phyloP scores from a whole-genome alignment of 2,329 filamentous ascomycete species.

The Thelonectria rubi region DNA sequence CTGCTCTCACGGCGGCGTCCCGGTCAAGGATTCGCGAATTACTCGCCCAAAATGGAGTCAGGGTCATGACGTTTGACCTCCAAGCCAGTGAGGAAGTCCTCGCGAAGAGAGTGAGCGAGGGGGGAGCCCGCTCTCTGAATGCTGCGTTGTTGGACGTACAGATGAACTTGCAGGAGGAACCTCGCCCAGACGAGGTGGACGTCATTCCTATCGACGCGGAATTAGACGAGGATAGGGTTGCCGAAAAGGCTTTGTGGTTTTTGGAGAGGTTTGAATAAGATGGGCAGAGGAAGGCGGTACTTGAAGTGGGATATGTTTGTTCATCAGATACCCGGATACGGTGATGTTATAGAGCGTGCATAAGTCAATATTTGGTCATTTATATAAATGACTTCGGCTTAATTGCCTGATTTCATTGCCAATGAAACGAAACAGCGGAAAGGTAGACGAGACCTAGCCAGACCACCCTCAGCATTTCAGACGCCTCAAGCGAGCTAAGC shows the following conservation, averaged over 20 bases:
- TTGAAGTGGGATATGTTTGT: too few relatives aligned
- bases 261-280: conserved; percentile 7
- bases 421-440: too few relatives aligned
- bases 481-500: too few relatives aligned
- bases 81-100: conserved; percentile 45
- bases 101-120: conserved; percentile 35
- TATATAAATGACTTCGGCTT: too few relatives aligned
- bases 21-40: conserved; percentile 44
- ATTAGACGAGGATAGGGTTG: conserved; percentile 20
- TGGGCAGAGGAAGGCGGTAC: too few relatives aligned
- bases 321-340: too few relatives aligned
- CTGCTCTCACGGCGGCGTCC: conserved; percentile 48
- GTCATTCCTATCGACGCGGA: conserved; percentile 46
- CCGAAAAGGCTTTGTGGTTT: conserved; percentile 34
- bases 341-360: too few relatives aligned
- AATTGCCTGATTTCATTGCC: too few relatives aligned
- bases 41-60: conserved; percentile 30
- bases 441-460: too few relatives aligned
- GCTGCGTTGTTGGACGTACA: conserved; percentile 48
- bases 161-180: conserved; percentile 43
- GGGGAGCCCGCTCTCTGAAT: conserved; percentile 50
- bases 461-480: too few relatives aligned
- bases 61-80: conserved; percentile 49
- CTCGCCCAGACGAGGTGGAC: conserved; percentile 45
- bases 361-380: too few relatives aligned